Evolutionary conservation across 176 grass and related monocot species (phyloP).

Genomic region (Luzula sylvatica): DNA sequence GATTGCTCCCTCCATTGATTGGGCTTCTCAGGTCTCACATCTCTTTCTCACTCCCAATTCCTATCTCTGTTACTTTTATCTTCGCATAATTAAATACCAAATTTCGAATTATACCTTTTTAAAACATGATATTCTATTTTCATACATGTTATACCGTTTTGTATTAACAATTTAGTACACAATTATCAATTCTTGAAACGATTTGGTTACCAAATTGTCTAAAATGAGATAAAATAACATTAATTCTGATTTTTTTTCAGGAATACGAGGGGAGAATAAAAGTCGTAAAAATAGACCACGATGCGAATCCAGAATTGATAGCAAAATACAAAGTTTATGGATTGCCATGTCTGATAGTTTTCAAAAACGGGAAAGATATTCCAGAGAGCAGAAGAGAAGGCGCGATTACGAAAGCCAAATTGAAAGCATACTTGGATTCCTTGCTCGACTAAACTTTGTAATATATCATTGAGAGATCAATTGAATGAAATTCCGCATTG

Average conservation of each 20-base stretch:
- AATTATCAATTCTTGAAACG: not conserved
- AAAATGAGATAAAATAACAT: not conserved
- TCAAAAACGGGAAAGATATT: slow-evolving; percentile 80
- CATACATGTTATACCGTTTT: not conserved
- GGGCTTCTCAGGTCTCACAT: slow-evolving; percentile 47
- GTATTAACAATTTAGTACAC: not conserved
- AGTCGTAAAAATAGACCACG: slow-evolving; percentile 91
- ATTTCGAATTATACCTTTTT: not conserved
- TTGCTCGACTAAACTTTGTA: slow-evolving; percentile 19
- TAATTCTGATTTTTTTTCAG: slow-evolving; percentile 25
- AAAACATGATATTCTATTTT: not conserved
- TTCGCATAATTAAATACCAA: too few species aligned
- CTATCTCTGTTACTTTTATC: too few species aligned
- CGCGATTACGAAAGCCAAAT: slow-evolving; percentile 68
- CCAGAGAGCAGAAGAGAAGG: slow-evolving; percentile 82
- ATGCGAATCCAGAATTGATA: slow-evolving; percentile 66
- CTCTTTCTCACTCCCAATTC: not conserved
- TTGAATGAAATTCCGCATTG: not conserved
- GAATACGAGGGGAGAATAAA: slow-evolving; percentile 66
- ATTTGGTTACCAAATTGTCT: too few species aligned
- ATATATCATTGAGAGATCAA: not conserved
- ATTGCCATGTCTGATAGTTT: slow-evolving; percentile 66
- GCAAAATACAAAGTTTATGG: slow-evolving; percentile 76
- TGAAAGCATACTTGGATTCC: slow-evolving; percentile 71
- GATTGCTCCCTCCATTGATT: slow-evolving; percentile 73